phyloP scores from a whole-genome alignment of 306 rosid genomes.

The Neltuma alba region DNA sequence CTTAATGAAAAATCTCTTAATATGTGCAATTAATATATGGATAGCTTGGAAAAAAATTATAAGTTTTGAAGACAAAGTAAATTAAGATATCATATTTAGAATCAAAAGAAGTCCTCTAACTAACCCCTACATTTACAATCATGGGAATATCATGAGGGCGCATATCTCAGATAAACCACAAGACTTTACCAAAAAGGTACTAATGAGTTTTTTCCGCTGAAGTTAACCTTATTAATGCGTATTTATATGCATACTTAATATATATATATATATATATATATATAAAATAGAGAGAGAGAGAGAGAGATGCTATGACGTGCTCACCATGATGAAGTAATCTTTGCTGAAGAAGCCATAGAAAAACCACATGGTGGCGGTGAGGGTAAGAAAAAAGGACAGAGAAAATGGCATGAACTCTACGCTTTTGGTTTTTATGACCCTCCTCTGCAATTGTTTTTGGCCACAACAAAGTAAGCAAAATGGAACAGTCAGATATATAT shows the following conservation, averaged over 20 bases:
- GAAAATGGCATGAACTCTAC: constrained; percentile 75
- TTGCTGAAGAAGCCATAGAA: constrained; percentile 65
- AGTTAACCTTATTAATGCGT: background rate
- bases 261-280: background rate
- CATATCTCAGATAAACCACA: too few relatives aligned
- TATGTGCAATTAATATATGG: too few relatives aligned
- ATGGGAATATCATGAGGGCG: too few relatives aligned
- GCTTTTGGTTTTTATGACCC: constrained; percentile 63
- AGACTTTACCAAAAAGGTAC: too few relatives aligned
- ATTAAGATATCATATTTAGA: too few relatives aligned
- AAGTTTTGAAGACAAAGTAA: too few relatives aligned
- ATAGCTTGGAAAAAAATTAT: too few relatives aligned
- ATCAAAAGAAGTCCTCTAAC: too few relatives aligned
- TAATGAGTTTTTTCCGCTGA: too few relatives aligned
- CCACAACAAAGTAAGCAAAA: background rate
- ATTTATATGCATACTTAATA: background rate
- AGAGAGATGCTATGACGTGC: constrained; percentile 7
- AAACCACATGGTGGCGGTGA: constrained; percentile 71
- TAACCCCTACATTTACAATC: too few relatives aligned
- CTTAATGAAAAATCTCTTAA: too few relatives aligned
- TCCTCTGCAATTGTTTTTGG: constrained; percentile 48
- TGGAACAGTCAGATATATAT: too few relatives aligned
- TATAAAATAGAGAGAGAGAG: background rate
- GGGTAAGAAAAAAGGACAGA: constrained; percentile 61
- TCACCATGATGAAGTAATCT: constrained; percentile 68